Base-by-base conservation (phyloP, 2,329 filamentous ascomycete species). In the Ophiostoma sp. region DNA sequence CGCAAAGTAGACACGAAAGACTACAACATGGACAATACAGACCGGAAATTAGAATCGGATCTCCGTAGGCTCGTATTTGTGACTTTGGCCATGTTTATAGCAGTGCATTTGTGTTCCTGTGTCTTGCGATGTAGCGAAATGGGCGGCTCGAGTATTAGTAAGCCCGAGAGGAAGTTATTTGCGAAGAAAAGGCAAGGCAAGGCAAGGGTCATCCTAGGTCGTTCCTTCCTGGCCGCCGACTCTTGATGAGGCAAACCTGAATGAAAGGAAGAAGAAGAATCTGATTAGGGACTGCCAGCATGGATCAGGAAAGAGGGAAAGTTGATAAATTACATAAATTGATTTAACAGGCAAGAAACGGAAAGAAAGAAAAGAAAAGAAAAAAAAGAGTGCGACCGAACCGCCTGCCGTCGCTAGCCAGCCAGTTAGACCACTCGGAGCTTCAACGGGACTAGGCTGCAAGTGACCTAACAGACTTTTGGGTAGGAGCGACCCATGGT, bases 331-430 rank as follows among this genome's bases (percentile, higher is more conserved):
- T 60, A 33, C 54, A 60, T 60, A 60, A 60, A 60, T 60, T 48
- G 44, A 48, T 20, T 20, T 1, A 20, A 48, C 41, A 48, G 17
- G 17, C 15, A 4, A 48, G 41, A 48, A 20, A 10, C 36, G 36
- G n/a, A n/a, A n/a, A 31, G 17, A n/a, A 4, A 27, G 52, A 27
- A 11, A 27, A 31, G 23, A 52, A 23, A 33, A 27, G n/a, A 27
- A 31, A 52, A 52, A 23, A 33, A 36, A 67, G 48, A 44, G 64
- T n/a, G 20, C 64, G 57, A 13, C 57, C 57, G 57, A 62, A 17
- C 27, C 27, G 57, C 57, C 57, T 62, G 57, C 57, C 57, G 57
- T 33, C 57, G 57, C 57, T 62, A 62, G 57, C 57, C 57, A 62
- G 27, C 57, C 57, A 62, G 57, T 62, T 31, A 35, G 23, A 13